Base-by-base conservation (phyloP, 1,284 basidiomycete genomes). In the Sporisorium exsertum region DNA sequence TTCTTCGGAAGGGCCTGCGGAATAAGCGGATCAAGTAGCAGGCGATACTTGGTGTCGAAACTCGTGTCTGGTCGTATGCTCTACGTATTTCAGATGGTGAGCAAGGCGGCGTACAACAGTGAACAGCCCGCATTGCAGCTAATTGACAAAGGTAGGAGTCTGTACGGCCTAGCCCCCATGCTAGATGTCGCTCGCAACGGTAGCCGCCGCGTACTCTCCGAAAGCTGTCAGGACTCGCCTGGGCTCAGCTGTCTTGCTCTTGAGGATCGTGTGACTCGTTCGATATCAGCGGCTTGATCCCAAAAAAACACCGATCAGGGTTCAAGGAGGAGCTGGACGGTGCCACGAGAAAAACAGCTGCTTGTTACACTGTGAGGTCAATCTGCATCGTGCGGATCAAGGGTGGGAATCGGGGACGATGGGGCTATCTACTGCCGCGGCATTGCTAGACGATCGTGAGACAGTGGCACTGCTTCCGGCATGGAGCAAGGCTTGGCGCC, bases 401-500 rank as follows among this genome's bases (percentile, higher is more conserved):
- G 43, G 22, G 3, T 2, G 7, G 16, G 2, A 9, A 29, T 27
- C 27, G 47, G 47, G 15, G 27, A 3, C 8, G 45, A 47, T 47
- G 26, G 24, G 47, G 16, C 16, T 29, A 10, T 9, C 10, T 4
- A 29, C 47, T 49, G 52, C 59, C 59, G 53, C 47, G 47, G 61
- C 46, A 12, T 10, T 33, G 29, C 12, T n/a, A n/a, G n/a, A n/a
- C n/a, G n/a, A n/a, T 45, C 42, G 43, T 35, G 20, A 60, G 42
- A 60, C 26, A 16, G n/a, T 35, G 43, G 49, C 27, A 52, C 45
- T 33, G 33, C 47, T 29, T 29, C 46, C 56, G 62, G 62, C 62
- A 64, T 32, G 43, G 43, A 15, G 32, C 13, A 40, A 37, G 24
- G 49, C 56, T 64, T 64, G 62, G 62, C 62, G 37, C 35, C 35